Evolutionary conservation across 495 filamentous ascomycete genomes (phyloP).

Genomic region (Chlorociboria aeruginascens): DNA sequence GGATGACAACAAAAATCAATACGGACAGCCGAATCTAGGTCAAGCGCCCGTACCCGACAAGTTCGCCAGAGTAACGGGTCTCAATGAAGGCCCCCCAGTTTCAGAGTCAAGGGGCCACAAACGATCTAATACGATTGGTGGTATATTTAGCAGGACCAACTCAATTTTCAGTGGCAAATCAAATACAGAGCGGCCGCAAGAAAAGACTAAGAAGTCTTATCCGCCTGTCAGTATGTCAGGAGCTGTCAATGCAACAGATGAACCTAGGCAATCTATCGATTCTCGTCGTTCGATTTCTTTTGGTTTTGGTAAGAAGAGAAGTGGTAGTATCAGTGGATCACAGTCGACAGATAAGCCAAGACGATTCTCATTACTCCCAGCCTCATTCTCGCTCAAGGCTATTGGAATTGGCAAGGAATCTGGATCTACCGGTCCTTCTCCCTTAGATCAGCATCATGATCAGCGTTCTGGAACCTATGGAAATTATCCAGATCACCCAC

Average conservation of each 20-base stretch:
- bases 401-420: conserved; percentile 39
- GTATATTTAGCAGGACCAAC: conserved; percentile 67
- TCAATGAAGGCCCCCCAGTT: conserved; percentile 30
- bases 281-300: conserved; percentile 65
- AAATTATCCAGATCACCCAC: conserved; percentile 16
- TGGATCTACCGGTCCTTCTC: conserved; percentile 24
- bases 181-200: conserved; percentile 25
- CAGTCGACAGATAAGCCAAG: conserved; percentile 41
- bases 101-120: conserved; percentile 58
- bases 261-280: conserved; percentile 65
- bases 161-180: conserved; percentile 59
- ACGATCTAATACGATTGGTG: conserved; percentile 79
- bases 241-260: conserved; percentile 36
- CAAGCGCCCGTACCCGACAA: conserved; percentile 28
- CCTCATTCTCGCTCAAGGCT: conserved; percentile 56
- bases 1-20: conserved; percentile 18
- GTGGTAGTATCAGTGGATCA: conserved; percentile 40
- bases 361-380: conserved; percentile 73
- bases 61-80: conserved; percentile 36
- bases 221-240: conserved; percentile 73
- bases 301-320: conserved; percentile 59
- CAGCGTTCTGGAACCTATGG: conserved; percentile 16
- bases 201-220: conserved; percentile 41
- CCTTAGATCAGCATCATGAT: conserved; percentile 30
- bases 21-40: conserved; percentile 43